Conservation (phyloP, 495 filamentous ascomycete genomes). For the Pyronema domesticum region DNA sequence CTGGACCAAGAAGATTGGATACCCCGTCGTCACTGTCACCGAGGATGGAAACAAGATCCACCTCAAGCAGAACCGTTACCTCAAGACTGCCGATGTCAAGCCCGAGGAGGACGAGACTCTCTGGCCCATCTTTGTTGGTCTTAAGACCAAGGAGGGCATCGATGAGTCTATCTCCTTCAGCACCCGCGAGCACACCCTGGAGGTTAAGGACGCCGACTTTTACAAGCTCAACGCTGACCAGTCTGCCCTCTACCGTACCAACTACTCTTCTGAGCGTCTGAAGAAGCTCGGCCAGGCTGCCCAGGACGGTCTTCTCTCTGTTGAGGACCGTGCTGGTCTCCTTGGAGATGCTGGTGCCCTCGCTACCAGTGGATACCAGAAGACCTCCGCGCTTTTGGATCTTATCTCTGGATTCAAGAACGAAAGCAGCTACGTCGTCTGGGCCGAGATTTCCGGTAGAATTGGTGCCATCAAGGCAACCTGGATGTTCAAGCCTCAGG, state of each 20-base stretch:
- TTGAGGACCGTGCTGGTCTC: slow-evolving; percentile 88
- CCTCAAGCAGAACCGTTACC: slow-evolving; percentile 59
- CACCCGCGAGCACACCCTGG: slow-evolving; percentile 57
- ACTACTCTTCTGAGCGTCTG: slow-evolving; percentile 48
- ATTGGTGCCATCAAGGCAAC: slow-evolving; percentile 57
- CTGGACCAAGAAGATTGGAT: slow-evolving; percentile 66
- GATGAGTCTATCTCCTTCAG: slow-evolving; percentile 46
- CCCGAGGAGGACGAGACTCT: slow-evolving; percentile 65
- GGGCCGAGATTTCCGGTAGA: slow-evolving; percentile 72
- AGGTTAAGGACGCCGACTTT: slow-evolving; percentile 45
- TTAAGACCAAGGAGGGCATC: slow-evolving; percentile 48
- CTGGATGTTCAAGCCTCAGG: slow-evolving; percentile 73
- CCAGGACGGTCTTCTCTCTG: slow-evolving; percentile 68
- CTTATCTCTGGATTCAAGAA: slow-evolving; percentile 67
- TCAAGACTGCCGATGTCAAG: slow-evolving; percentile 60
- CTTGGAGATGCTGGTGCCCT: slow-evolving; percentile 87
- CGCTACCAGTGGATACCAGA: slow-evolving; percentile 78
- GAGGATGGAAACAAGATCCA: slow-evolving; percentile 39
- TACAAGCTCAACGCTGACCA: slow-evolving; percentile 69
- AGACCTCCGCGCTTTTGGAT: slow-evolving; percentile 72
- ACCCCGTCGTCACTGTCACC: slow-evolving; percentile 52
- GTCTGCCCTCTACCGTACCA: slow-evolving; percentile 54
- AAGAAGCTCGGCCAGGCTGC: slow-evolving; percentile 63
- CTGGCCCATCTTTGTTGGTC: slow-evolving; percentile 53
- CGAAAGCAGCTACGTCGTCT: slow-evolving; percentile 82